Evolutionary conservation across 2,329 filamentous ascomycete genomes (phyloP).

Genomic region (Neonectria hederae): DNA sequence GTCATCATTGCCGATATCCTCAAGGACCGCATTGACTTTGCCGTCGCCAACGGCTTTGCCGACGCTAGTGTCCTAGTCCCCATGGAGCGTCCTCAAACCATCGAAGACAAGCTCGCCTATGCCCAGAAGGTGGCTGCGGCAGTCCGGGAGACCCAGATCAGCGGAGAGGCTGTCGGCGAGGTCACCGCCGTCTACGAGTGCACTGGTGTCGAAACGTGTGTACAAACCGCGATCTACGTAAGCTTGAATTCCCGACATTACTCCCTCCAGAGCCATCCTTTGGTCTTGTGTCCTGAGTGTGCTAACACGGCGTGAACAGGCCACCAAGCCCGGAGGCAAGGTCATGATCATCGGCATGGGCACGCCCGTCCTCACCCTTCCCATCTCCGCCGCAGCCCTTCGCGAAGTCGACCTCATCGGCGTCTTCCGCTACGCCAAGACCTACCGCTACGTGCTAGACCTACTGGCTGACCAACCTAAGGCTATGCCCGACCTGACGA

Average conservation of each 20-base stretch:
- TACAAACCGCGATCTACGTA: conserved; percentile 78
- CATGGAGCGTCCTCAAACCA: conserved; percentile 56
- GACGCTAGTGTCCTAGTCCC: conserved; percentile 62
- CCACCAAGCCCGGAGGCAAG: conserved; percentile 73
- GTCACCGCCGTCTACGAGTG: conserved; percentile 79
- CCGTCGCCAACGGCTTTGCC: conserved; percentile 64
- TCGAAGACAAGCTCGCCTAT: conserved; percentile 63
- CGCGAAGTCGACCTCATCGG: conserved; percentile 77
- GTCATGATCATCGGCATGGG: conserved; percentile 79
- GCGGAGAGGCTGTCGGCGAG: conserved; percentile 64
- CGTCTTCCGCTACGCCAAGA: conserved; percentile 79
- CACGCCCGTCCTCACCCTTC: conserved; percentile 73
- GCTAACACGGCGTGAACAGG: conserved; percentile 44
- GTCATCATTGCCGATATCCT: conserved; percentile 67
- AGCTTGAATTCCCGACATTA: conserved; percentile 36
- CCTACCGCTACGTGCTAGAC: conserved; percentile 68
- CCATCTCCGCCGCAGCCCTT: conserved; percentile 73
- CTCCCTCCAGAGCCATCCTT: neutral
- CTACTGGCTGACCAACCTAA: conserved; percentile 59
- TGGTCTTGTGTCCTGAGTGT: neutral
- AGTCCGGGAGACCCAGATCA: conserved; percentile 50
- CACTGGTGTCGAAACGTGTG: conserved; percentile 79
- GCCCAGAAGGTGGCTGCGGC: conserved; percentile 59
- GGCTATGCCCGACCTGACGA: conserved; percentile 70
- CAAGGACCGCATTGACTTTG: conserved; percentile 66